A percentile compares a stretch with the other conserved stretches of the same genome.
Evolutionary conservation across 108 stramenopile species (phyloP).

Genomic region (Cyclotella baltica): DNA sequence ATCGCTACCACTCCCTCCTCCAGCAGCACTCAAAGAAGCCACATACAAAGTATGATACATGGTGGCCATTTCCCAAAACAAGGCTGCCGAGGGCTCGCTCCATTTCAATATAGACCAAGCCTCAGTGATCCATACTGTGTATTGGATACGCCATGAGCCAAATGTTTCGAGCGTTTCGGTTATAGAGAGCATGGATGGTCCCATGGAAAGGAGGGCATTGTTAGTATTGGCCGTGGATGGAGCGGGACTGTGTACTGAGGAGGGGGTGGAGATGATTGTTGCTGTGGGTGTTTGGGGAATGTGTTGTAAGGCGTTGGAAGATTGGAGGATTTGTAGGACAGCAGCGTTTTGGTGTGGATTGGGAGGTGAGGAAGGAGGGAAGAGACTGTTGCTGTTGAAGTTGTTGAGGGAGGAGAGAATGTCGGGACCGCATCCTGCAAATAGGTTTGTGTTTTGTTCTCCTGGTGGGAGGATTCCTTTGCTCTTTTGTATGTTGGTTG

Average conservation of each 20-base stretch:
- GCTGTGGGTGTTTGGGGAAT: slow-evolving; percentile 16
- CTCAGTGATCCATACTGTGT: slow-evolving; percentile 93
- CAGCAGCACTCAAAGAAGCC: slow-evolving; percentile 58
- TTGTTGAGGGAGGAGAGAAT: slow-evolving; percentile 22
- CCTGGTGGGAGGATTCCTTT: slow-evolving; percentile 25
- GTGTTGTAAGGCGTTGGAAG: slow-evolving; percentile 9
- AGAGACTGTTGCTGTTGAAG: slow-evolving; percentile 3
- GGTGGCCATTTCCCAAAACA: slow-evolving; percentile 97
- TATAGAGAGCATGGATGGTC: slow-evolving; percentile 38
- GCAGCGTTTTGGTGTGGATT: neutral
- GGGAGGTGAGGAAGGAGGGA: slow-evolving; percentile 14
- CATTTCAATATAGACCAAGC: slow-evolving; percentile 90
- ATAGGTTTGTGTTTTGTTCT: slow-evolving; percentile 22
- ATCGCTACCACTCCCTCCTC: slow-evolving; percentile 46
- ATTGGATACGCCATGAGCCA: slow-evolving; percentile 63
- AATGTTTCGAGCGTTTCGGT: slow-evolving; percentile 47
- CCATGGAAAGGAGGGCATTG: neutral
- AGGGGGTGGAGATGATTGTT: slow-evolving; percentile 7
- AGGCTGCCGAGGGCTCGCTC: slow-evolving; percentile 89
- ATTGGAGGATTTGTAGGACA: slow-evolving; percentile 20
- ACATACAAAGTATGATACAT: slow-evolving; percentile 91
- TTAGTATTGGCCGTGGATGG: neutral
- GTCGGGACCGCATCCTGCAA: slow-evolving; percentile 16
- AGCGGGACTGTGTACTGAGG: neutral
- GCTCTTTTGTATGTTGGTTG: neutral